These are phyloP conservation scores for Phytophthora ohioensis DNA, from an alignment of 352 stramenopile genomes.

Conservation along the genomic window DNA sequence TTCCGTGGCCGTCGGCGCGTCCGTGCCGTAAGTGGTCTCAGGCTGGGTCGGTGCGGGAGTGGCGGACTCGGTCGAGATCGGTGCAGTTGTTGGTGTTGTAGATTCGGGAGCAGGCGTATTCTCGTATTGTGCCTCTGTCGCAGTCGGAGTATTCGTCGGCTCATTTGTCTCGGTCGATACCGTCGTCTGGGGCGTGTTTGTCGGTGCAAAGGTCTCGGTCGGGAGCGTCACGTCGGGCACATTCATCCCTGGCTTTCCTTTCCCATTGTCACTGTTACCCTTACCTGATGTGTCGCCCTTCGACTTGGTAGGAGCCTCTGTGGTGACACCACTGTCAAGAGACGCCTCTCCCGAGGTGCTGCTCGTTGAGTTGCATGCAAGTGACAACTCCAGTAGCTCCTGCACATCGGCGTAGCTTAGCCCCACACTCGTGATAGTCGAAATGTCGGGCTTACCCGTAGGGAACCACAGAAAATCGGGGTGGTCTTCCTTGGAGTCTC, in stretches of 20 bases:
- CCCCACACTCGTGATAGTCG: constrained; percentile 31
- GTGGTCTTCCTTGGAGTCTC: constrained; percentile 37
- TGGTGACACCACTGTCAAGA: background rate
- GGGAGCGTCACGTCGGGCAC: no score
- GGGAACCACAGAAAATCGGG: constrained; percentile 50
- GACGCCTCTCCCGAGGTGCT: background rate
- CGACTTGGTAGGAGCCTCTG: constrained; percentile 1
- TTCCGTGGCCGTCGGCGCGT: no score
- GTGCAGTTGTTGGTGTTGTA: no score
- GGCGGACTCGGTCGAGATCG: no score
- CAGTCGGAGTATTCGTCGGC: no score
- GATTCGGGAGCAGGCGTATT: no score
- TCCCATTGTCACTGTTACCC: background rate
- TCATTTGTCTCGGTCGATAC: no score
- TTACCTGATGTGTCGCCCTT: background rate
- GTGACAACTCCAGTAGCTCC: constrained; percentile 30
- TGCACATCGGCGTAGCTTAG: constrained; percentile 42
- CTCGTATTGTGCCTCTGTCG: no score
- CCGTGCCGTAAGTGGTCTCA: no score
- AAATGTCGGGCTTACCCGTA: constrained; percentile 29
- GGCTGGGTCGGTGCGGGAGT: no score
- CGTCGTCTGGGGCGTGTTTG: no score
- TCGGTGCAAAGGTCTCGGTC: no score
- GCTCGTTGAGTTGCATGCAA: constrained; percentile 19
- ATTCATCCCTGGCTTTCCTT: background rate